Conservation (phyloP, 2,329 filamentous ascomycete genomes). For the Nothophaeocryptopus gaeumannii region DNA sequence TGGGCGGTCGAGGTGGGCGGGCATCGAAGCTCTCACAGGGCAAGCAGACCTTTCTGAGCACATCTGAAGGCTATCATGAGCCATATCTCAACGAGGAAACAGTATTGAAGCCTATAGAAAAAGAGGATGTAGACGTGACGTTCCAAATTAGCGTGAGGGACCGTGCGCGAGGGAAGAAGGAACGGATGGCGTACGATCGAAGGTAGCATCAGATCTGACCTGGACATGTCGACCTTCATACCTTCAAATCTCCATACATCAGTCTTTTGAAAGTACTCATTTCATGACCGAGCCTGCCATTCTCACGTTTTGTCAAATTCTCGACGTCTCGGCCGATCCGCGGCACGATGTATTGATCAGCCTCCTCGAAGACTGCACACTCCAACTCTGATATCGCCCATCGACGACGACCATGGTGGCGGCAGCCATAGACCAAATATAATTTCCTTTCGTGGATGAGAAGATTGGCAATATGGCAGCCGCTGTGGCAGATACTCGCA, state of each 20-base stretch:
- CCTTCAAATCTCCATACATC: not conserved
- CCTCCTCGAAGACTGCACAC: conserved; percentile 1
- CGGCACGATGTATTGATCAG: conserved; percentile 1
- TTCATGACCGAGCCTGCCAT: not conserved
- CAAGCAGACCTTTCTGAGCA: too few relatives aligned
- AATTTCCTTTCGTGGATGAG: conserved; percentile 5
- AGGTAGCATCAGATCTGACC: too few relatives aligned
- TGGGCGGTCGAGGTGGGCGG: too few relatives aligned
- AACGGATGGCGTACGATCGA: too few relatives aligned
- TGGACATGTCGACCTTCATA: too few relatives aligned
- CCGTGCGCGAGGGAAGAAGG: too few relatives aligned
- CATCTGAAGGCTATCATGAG: too few relatives aligned
- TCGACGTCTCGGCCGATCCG: not conserved
- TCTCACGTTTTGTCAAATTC: not conserved
- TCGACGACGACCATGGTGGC: conserved; percentile 19
- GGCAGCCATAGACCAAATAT: conserved; percentile 9
- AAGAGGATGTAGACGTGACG: too few relatives aligned
- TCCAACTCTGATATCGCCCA: conserved; percentile 10
- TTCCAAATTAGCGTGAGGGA: too few relatives aligned
- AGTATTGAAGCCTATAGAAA: too few relatives aligned
- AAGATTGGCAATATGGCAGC: conserved; percentile 16
- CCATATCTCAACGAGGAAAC: too few relatives aligned
- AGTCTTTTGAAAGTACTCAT: conserved; percentile 4
- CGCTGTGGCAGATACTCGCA: conserved; percentile 15
- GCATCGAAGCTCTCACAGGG: too few relatives aligned